Evolutionary conservation across 75 land plant species (phyloP), one percentile per base, ranked within the genome.

Genomic region (Adiantum capillusveneris): DNA sequence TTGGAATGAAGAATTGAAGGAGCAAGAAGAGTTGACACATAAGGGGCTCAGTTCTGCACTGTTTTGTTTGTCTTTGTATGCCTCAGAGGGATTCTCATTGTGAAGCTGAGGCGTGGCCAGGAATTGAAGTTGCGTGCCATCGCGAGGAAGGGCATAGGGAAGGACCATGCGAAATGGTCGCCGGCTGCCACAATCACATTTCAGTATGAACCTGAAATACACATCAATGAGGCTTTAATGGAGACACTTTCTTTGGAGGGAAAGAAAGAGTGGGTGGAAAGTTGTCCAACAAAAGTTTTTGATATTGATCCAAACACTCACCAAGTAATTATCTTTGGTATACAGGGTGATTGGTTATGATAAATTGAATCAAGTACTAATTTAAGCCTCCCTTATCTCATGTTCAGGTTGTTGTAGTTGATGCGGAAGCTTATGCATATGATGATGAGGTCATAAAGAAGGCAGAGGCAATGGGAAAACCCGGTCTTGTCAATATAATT

Each of bases 141-240:
- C 13, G 98, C 98, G 17, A 79, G 96, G 39, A 93, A 93, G 53
- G 98, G 98, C 7, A 93, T 93, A 69, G 98, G 96, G 0, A 89
- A 89, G 60, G 98, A 93, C 61, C 98, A 89, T 59, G 98, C 98
- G 12, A 93, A 93, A 71, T 93, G 98, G 98, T 93, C 98, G 22
- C 98, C 98, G 28, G 98, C 96, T 62, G 90, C 98, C 29, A 93
- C 96, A 46, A 96, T 93, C 13, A 86, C 98, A 14, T 92, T 92
- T 46, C 92, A 89, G 82, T 93, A 83, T 54, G 96, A 93, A 53
- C 98, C 98, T 39, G 80, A 86, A 25, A 93, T 93, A 50, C 85
- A 81, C 34, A 93, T 93, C 64, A 93, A 93, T 66, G 90, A 89
- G 56, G 84, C 81, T n/a, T 42, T 93, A 59, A 93, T 93, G 98